Conservation (phyloP, 2,329 filamentous ascomycete genomes). For the Mollisia scopiformis region DNA sequence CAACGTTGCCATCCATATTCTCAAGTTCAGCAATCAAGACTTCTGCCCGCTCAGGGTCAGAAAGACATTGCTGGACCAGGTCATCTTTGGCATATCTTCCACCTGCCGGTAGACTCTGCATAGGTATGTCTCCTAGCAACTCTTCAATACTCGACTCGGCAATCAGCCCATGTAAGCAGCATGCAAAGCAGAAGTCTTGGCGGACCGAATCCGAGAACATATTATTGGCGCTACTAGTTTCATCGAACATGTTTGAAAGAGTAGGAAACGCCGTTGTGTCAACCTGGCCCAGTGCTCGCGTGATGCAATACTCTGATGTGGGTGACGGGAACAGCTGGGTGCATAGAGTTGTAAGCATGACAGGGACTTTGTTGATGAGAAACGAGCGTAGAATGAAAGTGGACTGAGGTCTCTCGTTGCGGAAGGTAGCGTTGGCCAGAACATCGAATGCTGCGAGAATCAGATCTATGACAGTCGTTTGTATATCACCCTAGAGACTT, state of each 20-base stretch:
- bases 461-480: slow-evolving; percentile 78
- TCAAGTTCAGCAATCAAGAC: slow-evolving; percentile 81
- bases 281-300: slow-evolving; percentile 64
- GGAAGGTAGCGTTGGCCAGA: slow-evolving; percentile 83
- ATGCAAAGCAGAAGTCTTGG: slow-evolving; percentile 87
- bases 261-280: slow-evolving; percentile 66
- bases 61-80: slow-evolving; percentile 76
- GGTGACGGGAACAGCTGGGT: slow-evolving; percentile 60
- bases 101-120: slow-evolving; percentile 74
- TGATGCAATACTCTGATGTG: slow-evolving; percentile 66
- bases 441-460: slow-evolving; percentile 89
- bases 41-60: slow-evolving; percentile 75
- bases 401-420: slow-evolving; percentile 59
- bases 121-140: slow-evolving; percentile 81
- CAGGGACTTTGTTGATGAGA: slow-evolving; percentile 73
- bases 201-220: slow-evolving; percentile 68
- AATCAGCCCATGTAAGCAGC: slow-evolving; percentile 85
- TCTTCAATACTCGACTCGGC: slow-evolving; percentile 76
- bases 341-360: slow-evolving; percentile 60
- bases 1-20: slow-evolving; percentile 88
- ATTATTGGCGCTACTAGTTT: slow-evolving; percentile 53
- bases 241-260: slow-evolving; percentile 65
- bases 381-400: slow-evolving; percentile 83
- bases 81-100: slow-evolving; percentile 78
- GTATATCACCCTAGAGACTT: slow-evolving; percentile 67